Evolutionary conservation across 495 filamentous ascomycete genomes (phyloP).

Genomic region (Penicillium roqueforti): DNA sequence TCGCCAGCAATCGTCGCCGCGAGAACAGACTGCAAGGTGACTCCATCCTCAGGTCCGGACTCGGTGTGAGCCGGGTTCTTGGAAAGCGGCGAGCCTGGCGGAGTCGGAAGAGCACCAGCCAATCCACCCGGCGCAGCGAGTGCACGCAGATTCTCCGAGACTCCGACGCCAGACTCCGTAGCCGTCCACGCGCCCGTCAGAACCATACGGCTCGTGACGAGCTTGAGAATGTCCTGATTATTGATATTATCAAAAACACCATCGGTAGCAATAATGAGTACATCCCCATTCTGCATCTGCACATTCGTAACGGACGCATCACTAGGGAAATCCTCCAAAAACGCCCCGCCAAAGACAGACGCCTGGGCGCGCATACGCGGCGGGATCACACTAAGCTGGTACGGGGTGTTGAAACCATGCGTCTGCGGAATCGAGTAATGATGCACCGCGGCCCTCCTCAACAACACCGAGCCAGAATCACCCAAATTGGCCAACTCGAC

Average conservation of each 20-base stretch:
- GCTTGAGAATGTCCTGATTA: constrained; percentile 75
- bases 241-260: constrained; percentile 98
- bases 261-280: constrained; percentile 87
- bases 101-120: constrained; percentile 20
- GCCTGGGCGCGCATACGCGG: constrained; percentile 70
- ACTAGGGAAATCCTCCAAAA: constrained; percentile 72
- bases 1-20: constrained; percentile 71
- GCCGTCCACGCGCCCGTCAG: constrained; percentile 67
- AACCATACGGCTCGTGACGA: constrained; percentile 73
- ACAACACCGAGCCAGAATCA: constrained; percentile 89
- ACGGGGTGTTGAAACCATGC: constrained; percentile 96
- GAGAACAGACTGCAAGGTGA: constrained; percentile 66
- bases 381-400: constrained; percentile 86
- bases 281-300: constrained; percentile 79
- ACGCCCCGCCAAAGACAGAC: constrained; percentile 73
- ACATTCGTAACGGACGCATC: constrained; percentile 79
- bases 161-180: constrained; percentile 51
- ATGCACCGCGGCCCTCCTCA: constrained; percentile 78
- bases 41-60: constrained; percentile 5
- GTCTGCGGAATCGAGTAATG: constrained; percentile 81
- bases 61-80: constrained; percentile 8
- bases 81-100: constrained; percentile 13
- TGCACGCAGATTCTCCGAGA: constrained; percentile 49
- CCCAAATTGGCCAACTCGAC: constrained; percentile 93
- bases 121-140: constrained; percentile 48